Conservation (phyloP, 371 early-diverging fungal species). For the Phascolomyces articulosus region DNA sequence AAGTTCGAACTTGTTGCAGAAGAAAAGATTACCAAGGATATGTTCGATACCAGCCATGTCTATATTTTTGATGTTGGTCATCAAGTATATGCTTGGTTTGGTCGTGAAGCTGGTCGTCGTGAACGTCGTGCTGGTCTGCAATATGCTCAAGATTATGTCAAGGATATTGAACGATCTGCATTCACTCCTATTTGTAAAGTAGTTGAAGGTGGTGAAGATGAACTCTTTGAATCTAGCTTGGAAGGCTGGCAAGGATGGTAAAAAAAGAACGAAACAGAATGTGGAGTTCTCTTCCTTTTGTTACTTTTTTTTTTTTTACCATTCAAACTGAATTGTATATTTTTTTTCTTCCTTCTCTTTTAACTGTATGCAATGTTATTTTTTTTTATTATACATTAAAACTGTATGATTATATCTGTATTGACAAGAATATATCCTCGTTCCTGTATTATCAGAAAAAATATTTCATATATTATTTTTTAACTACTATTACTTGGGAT, state of each 20-base stretch:
- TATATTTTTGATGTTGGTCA: conserved; percentile 64
- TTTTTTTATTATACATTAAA: neutral
- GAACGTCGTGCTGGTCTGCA: conserved; percentile 63
- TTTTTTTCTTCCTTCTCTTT: no score
- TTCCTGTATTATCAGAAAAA: neutral
- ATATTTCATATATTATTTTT: neutral
- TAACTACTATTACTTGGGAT: no score
- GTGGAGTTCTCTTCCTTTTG: neutral
- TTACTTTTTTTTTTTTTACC: no score
- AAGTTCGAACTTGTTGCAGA: conserved; percentile 53
- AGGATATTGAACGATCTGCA: conserved; percentile 47
- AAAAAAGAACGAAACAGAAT: neutral
- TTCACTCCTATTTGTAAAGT: conserved; percentile 70
- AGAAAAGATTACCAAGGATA: conserved; percentile 43
- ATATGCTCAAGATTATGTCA: conserved; percentile 67
- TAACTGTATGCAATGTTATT: neutral
- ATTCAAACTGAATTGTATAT: no score
- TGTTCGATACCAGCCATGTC: conserved; percentile 63
- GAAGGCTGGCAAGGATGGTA: conserved; percentile 60
- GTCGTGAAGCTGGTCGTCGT: conserved; percentile 56
- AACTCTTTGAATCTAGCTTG: conserved; percentile 52
- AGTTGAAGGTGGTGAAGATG: conserved; percentile 69
- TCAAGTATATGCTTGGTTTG: conserved; percentile 71
- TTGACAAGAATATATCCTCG: neutral
- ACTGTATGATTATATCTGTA: neutral